A percentile compares a stretch with the other conserved stretches of the same genome.
These are phyloP conservation scores for Heimioporus punctisporus DNA, from an alignment of 1,284 basidiomycete genomes.

Conservation along the genomic window DNA sequence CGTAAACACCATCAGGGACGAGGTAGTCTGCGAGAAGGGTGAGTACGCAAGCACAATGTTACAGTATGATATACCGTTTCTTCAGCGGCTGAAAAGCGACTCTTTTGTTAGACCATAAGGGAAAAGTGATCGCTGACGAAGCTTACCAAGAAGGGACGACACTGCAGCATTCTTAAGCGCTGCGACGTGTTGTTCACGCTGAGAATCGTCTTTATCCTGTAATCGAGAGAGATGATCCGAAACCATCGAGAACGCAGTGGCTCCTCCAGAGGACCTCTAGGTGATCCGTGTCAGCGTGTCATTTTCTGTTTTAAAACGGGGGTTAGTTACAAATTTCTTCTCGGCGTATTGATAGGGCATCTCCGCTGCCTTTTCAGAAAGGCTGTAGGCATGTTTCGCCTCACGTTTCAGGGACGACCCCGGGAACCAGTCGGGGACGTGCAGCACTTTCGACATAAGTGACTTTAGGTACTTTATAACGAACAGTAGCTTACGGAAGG, in stretches of 20 bases:
- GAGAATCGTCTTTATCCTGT: constrained; percentile 2
- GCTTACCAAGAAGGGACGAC: not conserved
- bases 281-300: not conserved
- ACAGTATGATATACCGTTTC: constrained; percentile 13
- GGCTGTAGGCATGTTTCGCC: constrained; percentile 3
- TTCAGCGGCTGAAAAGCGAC: constrained; percentile 1
- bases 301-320: too few species aligned
- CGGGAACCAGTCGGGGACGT: constrained; percentile 23
- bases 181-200: not conserved
- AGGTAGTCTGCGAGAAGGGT: constrained; percentile 5
- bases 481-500: constrained; percentile 15
- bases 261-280: not conserved
- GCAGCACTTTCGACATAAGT: constrained; percentile 10
- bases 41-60: not conserved
- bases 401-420: constrained; percentile 15
- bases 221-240: constrained; percentile 14
- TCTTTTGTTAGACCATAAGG: too few species aligned
- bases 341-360: constrained; percentile 10
- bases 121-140: not conserved
- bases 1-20: constrained; percentile 24
- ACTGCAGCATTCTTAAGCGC: constrained; percentile 10
- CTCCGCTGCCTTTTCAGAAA: constrained; percentile 5
- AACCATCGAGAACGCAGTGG: constrained; percentile 8
- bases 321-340: not conserved
- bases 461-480: too few species aligned